Conservation (phyloP, 1,284 basidiomycete genomes). For the Malassezia psittaci region DNA sequence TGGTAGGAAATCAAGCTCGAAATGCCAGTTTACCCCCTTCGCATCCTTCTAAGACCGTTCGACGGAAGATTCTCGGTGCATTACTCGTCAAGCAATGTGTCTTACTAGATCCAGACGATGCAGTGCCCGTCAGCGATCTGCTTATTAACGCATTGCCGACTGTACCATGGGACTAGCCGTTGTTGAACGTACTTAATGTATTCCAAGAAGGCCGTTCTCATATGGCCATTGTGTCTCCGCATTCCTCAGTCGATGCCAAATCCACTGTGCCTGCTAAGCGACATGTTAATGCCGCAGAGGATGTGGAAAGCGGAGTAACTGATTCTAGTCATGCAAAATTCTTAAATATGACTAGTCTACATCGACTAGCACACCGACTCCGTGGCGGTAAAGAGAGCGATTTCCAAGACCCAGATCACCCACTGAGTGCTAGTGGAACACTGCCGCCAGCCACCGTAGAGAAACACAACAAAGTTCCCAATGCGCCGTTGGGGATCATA, state of each 20-base stretch:
- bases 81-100: constrained; percentile 77
- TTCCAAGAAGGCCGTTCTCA: constrained; percentile 85
- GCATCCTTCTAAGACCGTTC: background rate
- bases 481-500: constrained; percentile 71
- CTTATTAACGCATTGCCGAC: constrained; percentile 66
- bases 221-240: constrained; percentile 68
- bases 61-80: constrained; percentile 63
- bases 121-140: constrained; percentile 42
- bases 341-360: constrained; percentile 1
- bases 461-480: constrained; percentile 16
- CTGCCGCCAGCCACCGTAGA: constrained; percentile 1
- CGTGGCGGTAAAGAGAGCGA: constrained; percentile 6
- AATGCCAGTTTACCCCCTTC: background rate
- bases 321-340: constrained; percentile 7
- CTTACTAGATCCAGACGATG: constrained; percentile 69
- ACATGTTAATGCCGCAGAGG: background rate
- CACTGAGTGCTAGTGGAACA: constrained; percentile 7
- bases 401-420: constrained; percentile 42
- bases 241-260: constrained; percentile 19
- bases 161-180: constrained; percentile 71
- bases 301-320: background rate
- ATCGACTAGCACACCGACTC: constrained; percentile 9
- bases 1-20: background rate
- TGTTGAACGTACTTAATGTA: constrained; percentile 74
- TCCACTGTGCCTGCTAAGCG: constrained; percentile 6